Conservation (phyloP, 2,329 filamentous ascomycete species). For the Aspergillus texensis region DNA sequence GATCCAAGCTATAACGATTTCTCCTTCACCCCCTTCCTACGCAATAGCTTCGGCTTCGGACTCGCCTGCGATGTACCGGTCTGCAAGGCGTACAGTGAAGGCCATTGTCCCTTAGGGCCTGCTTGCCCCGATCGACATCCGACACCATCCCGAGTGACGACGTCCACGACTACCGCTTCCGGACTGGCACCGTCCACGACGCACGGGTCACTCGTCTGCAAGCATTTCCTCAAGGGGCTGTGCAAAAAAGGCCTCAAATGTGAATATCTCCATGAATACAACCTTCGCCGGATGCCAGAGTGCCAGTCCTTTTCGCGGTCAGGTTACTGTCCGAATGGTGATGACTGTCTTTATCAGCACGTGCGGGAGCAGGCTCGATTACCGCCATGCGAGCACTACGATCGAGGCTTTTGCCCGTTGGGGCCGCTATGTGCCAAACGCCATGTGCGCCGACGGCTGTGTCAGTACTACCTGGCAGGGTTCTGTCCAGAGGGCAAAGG, state of each 20-base stretch:
- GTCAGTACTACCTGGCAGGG: slow-evolving; percentile 83
- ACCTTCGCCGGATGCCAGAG: slow-evolving; percentile 96
- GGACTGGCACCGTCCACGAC: slow-evolving; percentile 44
- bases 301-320: slow-evolving; percentile 95
- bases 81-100: slow-evolving; percentile 83
- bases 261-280: slow-evolving; percentile 99
- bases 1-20: slow-evolving; percentile 64
- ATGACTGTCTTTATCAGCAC: slow-evolving; percentile 93
- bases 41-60: slow-evolving; percentile 79
- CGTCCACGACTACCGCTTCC: slow-evolving; percentile 46
- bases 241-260: slow-evolving; percentile 97
- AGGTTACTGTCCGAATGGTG: slow-evolving; percentile 93
- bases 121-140: slow-evolving; percentile 83
- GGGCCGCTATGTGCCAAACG: slow-evolving; percentile 86
- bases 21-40: slow-evolving; percentile 83
- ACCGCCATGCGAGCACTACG: slow-evolving; percentile 86
- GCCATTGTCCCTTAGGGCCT: slow-evolving; percentile 83
- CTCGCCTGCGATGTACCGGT: slow-evolving; percentile 76
- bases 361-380: slow-evolving; percentile 80
- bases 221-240: slow-evolving; percentile 95
- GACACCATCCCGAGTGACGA: slow-evolving; percentile 49
- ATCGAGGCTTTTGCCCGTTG: slow-evolving; percentile 89
- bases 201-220: slow-evolving; percentile 76
- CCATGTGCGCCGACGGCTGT: slow-evolving; percentile 80
- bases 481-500: slow-evolving; percentile 84